These are phyloP conservation scores for Pleurotus ostreatus DNA, from an alignment of 768 basidiomycete species.

Conservation along the genomic window DNA sequence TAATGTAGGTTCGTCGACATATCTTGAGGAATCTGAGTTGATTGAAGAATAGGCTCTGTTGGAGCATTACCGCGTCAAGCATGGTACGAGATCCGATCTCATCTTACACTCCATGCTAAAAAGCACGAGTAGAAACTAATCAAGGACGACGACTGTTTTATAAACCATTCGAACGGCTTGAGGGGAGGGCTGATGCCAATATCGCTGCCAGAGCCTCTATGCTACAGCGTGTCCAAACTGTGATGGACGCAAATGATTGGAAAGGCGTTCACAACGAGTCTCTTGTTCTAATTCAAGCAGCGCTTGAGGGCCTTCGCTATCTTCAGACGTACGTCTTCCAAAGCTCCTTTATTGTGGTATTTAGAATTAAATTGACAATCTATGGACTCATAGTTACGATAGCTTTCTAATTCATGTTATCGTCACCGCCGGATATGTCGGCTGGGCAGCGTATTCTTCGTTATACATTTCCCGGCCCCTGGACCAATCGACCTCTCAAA, in stretches of 20 bases:
- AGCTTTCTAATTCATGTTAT: conserved; percentile 64
- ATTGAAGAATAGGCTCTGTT: conserved; percentile 45
- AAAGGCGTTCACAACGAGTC: conserved; percentile 44
- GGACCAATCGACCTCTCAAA: conserved; percentile 12
- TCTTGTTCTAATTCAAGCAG: conserved; percentile 44
- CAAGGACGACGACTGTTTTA: conserved; percentile 54
- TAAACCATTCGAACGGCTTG: conserved; percentile 52
- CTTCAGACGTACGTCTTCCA: conserved; percentile 56
- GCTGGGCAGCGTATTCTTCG: conserved; percentile 72
- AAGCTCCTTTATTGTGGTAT: no score
- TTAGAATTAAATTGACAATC: no score
- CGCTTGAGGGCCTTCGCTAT: conserved; percentile 66
- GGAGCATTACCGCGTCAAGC: conserved; percentile 76
- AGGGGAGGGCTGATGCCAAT: conserved; percentile 21
- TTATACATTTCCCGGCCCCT: conserved; percentile 49
- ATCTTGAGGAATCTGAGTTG: background rate
- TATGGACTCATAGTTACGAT: conserved; percentile 38
- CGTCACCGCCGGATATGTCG: conserved; percentile 68
- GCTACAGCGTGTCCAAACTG: conserved; percentile 38
- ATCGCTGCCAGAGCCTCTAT: conserved; percentile 28
- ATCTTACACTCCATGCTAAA: background rate
- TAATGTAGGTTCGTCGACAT: conserved; percentile 29
- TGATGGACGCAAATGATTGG: conserved; percentile 42
- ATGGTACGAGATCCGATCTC: conserved; percentile 42
- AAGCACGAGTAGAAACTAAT: conserved; percentile 50